These are phyloP conservation scores for Odontarrhena argentea DNA, from an alignment of 345 rosid genomes.

Conservation along the genomic window DNA sequence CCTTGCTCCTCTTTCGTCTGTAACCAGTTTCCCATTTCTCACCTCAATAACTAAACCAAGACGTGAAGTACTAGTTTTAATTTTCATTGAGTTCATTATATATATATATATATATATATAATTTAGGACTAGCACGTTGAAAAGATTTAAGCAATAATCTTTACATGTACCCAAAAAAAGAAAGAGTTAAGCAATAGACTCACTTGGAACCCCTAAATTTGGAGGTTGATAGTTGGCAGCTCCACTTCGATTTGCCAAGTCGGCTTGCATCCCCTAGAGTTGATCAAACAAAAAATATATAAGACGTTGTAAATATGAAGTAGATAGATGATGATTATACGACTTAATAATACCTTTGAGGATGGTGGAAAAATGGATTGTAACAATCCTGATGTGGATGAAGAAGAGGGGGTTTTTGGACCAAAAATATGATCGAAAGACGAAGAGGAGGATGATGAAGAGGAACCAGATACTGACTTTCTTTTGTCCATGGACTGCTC, in stretches of 20 bases:
- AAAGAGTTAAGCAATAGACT: slow-evolving; percentile 12
- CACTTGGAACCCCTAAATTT: slow-evolving; percentile 39
- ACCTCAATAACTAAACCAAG: not conserved
- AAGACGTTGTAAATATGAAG: not conserved
- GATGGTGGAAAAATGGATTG: slow-evolving; percentile 43
- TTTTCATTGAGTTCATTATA: slow-evolving; percentile 1
- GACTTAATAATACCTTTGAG: slow-evolving; percentile 34
- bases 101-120: too few relatives aligned
- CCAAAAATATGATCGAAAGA: slow-evolving; percentile 46
- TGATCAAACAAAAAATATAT: slow-evolving; percentile 20
- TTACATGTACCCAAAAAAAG: too few relatives aligned
- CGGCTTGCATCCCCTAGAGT: slow-evolving; percentile 39
- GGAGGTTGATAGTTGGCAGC: slow-evolving; percentile 47
- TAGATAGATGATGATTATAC: not conserved
- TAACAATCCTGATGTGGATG: slow-evolving; percentile 41
- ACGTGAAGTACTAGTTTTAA: slow-evolving; percentile 7
- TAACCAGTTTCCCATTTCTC: slow-evolving; percentile 6
- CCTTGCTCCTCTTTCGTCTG: slow-evolving; percentile 41
- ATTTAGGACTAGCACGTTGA: not conserved
- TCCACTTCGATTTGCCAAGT: slow-evolving; percentile 44
- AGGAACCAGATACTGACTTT: slow-evolving; percentile 38
- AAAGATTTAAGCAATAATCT: not conserved
- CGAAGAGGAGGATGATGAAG: slow-evolving; percentile 34
- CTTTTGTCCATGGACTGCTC: slow-evolving; percentile 41
- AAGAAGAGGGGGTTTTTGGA: slow-evolving; percentile 39